Evolutionary conservation across 192 early-diverging fungal species (phyloP).

Genomic region (Linnemannia exigua): DNA sequence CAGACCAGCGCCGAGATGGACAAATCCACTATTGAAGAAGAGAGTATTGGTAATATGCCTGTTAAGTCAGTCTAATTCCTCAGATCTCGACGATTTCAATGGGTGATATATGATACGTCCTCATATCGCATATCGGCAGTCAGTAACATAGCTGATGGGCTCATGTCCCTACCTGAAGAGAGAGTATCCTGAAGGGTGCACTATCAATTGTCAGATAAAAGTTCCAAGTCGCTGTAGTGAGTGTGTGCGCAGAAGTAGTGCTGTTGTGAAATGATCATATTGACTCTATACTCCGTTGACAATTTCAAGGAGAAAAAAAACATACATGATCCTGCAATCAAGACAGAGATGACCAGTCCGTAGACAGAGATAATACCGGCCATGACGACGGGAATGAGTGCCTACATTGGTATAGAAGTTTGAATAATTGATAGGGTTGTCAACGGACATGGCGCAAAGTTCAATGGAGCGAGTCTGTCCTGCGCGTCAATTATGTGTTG

Average conservation of each 20-base stretch:
- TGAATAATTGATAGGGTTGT: background rate
- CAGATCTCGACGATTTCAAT: constrained; percentile 11
- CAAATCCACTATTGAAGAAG: constrained; percentile 77
- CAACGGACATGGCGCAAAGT: background rate
- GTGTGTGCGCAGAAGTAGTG: background rate
- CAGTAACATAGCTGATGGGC: background rate
- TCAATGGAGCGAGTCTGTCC: background rate
- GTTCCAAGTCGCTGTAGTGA: background rate
- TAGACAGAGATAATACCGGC: constrained; percentile 99
- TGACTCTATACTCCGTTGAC: background rate
- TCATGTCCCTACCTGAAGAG: constrained; percentile 57
- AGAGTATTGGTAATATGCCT: constrained; percentile 24
- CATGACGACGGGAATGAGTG: constrained; percentile 98
- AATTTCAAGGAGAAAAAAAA: background rate
- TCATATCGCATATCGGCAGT: background rate
- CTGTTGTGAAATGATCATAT: background rate
- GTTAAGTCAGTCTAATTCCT: no score
- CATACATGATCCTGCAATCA: constrained; percentile 86
- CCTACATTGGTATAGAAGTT: constrained; percentile 34
- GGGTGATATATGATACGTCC: constrained; percentile 12
- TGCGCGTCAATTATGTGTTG: background rate
- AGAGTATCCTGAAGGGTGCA: constrained; percentile 42
- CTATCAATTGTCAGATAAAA: background rate
- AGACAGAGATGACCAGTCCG: constrained; percentile 95
- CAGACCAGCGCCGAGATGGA: constrained; percentile 95